Conservation (phyloP, 192 early-diverging fungal genomes). For the Gonapodya sp. region DNA sequence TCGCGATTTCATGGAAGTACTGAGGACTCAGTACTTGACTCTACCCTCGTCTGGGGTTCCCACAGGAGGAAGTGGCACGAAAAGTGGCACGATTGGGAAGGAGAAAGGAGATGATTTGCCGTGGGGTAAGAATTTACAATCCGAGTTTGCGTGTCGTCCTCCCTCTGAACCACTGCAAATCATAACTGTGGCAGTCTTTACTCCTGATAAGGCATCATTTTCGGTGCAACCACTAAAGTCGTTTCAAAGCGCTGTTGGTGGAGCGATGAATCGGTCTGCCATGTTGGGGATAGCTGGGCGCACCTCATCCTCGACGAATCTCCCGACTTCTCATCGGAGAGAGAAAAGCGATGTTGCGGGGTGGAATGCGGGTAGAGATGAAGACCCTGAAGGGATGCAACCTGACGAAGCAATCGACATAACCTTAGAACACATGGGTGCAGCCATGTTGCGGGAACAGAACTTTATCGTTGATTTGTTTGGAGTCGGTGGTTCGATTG, state of each 20-base stretch:
- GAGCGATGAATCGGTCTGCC: background rate
- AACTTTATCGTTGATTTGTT: conserved; percentile 88
- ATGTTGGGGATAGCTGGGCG: background rate
- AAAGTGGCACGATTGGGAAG: background rate
- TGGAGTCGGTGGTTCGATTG: conserved; percentile 27
- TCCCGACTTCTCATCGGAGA: background rate
- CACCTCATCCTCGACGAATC: background rate
- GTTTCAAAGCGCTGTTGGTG: background rate
- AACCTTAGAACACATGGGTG: conserved; percentile 46
- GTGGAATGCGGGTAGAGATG: conserved; percentile 20
- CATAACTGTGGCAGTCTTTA: background rate
- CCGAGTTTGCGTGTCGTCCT: background rate
- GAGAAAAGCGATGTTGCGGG: conserved; percentile 9
- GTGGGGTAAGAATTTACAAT: background rate
- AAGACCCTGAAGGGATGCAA: conserved; percentile 32
- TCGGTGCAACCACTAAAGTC: background rate
- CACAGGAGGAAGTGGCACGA: background rate
- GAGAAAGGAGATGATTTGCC: background rate
- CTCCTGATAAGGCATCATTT: background rate
- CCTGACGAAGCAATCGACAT: conserved; percentile 33
- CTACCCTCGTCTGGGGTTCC: background rate
- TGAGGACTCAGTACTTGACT: background rate
- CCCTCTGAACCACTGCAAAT: background rate
- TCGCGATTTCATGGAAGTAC: background rate
- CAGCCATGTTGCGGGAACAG: conserved; percentile 72